A percentile compares a stretch with the other conserved stretches of the same genome.
These are phyloP conservation scores for Rhynchospora breviuscula DNA, from an alignment of 176 grass and related monocot genomes.

Conservation along the genomic window DNA sequence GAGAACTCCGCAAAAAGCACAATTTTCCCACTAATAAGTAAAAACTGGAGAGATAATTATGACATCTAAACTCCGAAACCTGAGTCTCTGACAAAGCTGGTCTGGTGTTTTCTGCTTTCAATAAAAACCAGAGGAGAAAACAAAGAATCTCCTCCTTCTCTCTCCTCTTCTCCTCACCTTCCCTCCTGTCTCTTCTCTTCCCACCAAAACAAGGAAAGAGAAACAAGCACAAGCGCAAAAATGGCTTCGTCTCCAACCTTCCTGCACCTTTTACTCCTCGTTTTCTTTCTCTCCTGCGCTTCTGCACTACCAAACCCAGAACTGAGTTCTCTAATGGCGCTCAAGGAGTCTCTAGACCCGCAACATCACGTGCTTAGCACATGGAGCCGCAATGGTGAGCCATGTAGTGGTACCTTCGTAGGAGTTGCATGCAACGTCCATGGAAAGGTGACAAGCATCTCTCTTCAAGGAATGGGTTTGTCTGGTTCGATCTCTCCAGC, in stretches of 20 bases:
- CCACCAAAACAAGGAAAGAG: not conserved
- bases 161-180: not conserved
- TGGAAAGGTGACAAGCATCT: conserved; percentile 60
- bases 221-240: not conserved
- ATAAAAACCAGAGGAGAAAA: not conserved
- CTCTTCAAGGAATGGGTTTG: conserved; percentile 77
- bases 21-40: too few relatives aligned
- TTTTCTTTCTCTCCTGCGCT: not conserved
- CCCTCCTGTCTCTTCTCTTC: not conserved
- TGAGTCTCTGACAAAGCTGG: conserved; percentile 21
- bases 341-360: conserved; percentile 58
- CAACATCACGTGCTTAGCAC: conserved; percentile 45
- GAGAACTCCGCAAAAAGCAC: not conserved
- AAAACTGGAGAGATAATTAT: not conserved
- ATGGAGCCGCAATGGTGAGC: conserved; percentile 45
- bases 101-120: not conserved
- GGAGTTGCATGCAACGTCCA: conserved; percentile 59
- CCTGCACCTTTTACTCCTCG: not conserved
- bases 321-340: conserved; percentile 42
- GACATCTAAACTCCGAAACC: not conserved
- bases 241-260: not conserved
- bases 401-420: conserved; percentile 46
- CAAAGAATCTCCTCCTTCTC: not conserved
- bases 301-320: conserved; percentile 5
- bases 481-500: conserved; percentile 60